Conservation (phyloP, 2,329 filamentous ascomycete species). For the Aphanoascus verrucosus region DNA sequence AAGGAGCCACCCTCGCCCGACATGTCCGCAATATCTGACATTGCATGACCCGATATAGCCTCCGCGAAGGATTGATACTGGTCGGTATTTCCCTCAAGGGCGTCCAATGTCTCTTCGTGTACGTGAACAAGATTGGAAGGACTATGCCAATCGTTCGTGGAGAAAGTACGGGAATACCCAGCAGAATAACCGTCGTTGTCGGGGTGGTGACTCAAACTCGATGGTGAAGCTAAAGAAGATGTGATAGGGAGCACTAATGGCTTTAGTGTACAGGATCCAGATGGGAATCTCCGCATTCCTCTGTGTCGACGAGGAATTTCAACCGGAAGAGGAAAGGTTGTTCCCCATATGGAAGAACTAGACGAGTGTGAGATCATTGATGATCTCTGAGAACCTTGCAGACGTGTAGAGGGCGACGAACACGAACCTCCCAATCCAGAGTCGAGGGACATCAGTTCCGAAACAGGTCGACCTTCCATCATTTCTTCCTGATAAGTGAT, state of each 20-base stretch:
- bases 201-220: constrained; percentile 1
- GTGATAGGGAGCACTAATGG: constrained; percentile 24
- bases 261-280: constrained; percentile 27
- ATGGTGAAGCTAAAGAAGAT: constrained; percentile 13
- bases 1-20: background rate
- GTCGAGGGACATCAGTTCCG: constrained; percentile 19
- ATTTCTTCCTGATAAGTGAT: background rate
- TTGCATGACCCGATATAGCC: constrained; percentile 15
- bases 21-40: constrained; percentile 11
- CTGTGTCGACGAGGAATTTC: constrained; percentile 19
- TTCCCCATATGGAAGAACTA: constrained; percentile 17
- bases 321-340: constrained; percentile 20
- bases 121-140: constrained; percentile 4
- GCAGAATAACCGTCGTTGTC: background rate
- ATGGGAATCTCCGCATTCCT: constrained; percentile 28
- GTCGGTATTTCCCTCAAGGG: constrained; percentile 23
- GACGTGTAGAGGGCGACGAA: constrained; percentile 13
- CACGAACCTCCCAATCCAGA: constrained; percentile 18
- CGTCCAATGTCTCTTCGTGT: constrained; percentile 25
- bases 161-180: constrained; percentile 7
- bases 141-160: constrained; percentile 6
- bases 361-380: constrained; percentile 22
- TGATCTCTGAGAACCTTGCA: constrained; percentile 20
- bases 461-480: constrained; percentile 6
- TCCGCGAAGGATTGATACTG: constrained; percentile 22